Evolutionary conservation across 2,329 filamentous ascomycete species (phyloP), one percentile per base, ranked within the genome.

Genomic region (Colletotrichum ledebouriae): DNA sequence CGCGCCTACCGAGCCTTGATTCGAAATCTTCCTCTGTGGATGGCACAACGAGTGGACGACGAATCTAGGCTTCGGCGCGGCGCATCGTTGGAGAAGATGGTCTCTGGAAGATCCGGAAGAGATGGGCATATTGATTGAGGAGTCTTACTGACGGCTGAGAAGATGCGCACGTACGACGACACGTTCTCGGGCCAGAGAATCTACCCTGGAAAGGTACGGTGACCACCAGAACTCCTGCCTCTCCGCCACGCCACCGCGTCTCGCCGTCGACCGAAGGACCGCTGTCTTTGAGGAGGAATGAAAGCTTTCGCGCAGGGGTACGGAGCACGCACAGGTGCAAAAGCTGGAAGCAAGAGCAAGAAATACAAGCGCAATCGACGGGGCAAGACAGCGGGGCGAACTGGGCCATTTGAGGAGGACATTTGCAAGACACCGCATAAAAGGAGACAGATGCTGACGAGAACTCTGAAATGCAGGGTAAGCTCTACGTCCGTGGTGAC

Each of bases 401-500:
- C 7, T 9, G 29, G 29, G 7, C 29, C 29, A 7, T 29, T 6
- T 7, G 29, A 29, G n/a, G 34, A 11, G 3, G 44, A n/a, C 33
- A 20, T 12, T 15, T 0, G 53, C 25, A 6, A 4, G 22, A 42
- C 47, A 17, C 17, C 12, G 12, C 17, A 39, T 22, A 68, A 68
- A 68, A 20, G 33, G 39, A 39, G 41, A 53, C 39, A 59, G 59
- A 52, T 29, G 61, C 78, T 80, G 74, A 79, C 73, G 53, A 55
- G 70, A 33, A 59, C 58, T 71, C 70, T 70, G 59, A 64, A 58
- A 59, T 79, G 81, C 82, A 98, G 96, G 96, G 96, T 89, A 98
- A 98, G 90, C 92, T 99, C 88, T 99, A 95, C 89, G 88, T 99
- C 90, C 94, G 96, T 86, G 94, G 95, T 83, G 96, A 99, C 90